Conservation (phyloP, 1,139 yeast genomes). For the Zygosaccharomyces pseudobailii region DNA sequence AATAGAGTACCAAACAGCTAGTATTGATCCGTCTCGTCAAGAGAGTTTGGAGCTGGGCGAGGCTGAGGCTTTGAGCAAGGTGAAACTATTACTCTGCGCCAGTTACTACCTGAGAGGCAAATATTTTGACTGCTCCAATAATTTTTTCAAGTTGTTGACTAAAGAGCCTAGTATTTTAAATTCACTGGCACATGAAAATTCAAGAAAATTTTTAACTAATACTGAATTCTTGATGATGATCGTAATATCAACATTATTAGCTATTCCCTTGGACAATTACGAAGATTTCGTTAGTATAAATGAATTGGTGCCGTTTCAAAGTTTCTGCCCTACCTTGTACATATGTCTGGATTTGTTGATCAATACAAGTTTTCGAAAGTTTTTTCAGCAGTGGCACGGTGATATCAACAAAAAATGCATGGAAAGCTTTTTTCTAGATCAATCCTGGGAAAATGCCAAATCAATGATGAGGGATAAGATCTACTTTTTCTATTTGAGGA, state of each 20-base stretch:
- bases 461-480: conserved; percentile 26
- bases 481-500: conserved; percentile 27
- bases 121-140: conserved; percentile 22
- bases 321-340: conserved; percentile 13
- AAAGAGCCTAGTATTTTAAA: conserved; percentile 15
- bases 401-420: conserved; percentile 15
- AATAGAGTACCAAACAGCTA: conserved; percentile 19
- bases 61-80: conserved; percentile 15
- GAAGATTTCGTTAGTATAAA: conserved; percentile 23
- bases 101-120: conserved; percentile 23
- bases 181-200: conserved; percentile 2
- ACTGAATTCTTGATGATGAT: conserved; percentile 24
- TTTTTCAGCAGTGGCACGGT: conserved; percentile 24
- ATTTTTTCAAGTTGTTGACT: conserved; percentile 18
- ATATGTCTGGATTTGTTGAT: conserved; percentile 20
- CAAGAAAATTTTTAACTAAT: conserved; percentile 13
- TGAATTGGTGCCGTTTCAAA: conserved; percentile 15
- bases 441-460: conserved; percentile 21
- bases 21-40: conserved; percentile 4
- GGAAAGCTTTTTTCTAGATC: conserved; percentile 18
- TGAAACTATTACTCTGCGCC: conserved; percentile 18
- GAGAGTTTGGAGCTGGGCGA: conserved; percentile 8
- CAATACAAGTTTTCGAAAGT: conserved; percentile 22
- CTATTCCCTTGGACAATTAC: conserved; percentile 28
- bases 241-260: conserved; percentile 21